Evolutionary conservation across 768 basidiomycete species (phyloP).

Genomic region (Pleurotus eryngii): DNA sequence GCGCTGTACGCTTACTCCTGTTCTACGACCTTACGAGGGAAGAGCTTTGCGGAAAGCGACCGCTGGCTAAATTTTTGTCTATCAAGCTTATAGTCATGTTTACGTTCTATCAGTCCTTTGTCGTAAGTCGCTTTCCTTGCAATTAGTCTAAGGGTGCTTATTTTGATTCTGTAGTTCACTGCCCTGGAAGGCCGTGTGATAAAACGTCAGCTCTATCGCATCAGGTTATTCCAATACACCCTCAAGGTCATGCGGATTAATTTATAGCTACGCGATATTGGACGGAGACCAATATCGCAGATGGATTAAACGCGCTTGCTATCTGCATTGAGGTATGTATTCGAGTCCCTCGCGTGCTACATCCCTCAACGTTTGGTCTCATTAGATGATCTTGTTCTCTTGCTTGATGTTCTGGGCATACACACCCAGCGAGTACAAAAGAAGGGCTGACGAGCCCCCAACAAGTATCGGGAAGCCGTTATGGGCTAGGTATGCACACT

Average conservation of each 20-base stretch:
- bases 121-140: slow-evolving; percentile 42
- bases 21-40: slow-evolving; percentile 82
- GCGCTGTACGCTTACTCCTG: slow-evolving; percentile 80
- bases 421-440: slow-evolving; percentile 60
- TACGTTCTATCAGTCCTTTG: slow-evolving; percentile 83
- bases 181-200: slow-evolving; percentile 70
- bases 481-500: slow-evolving; percentile 54
- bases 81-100: slow-evolving; percentile 89
- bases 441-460: slow-evolving; percentile 32
- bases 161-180: slow-evolving; percentile 45
- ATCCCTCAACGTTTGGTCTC: slow-evolving; percentile 2
- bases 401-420: slow-evolving; percentile 84
- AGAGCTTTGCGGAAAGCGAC: slow-evolving; percentile 73
- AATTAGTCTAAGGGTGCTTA: neutral
- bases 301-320: slow-evolving; percentile 79
- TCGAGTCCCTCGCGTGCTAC: neutral
- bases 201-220: slow-evolving; percentile 37
- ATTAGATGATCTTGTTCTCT: slow-evolving; percentile 82
- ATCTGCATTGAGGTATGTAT: slow-evolving; percentile 75
- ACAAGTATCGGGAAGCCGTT: slow-evolving; percentile 69
- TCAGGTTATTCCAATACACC: neutral
- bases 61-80: slow-evolving; percentile 79
- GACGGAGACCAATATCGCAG: slow-evolving; percentile 80
- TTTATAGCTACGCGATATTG: slow-evolving; percentile 68
- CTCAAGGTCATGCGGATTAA: neutral